phyloP scores from a whole-genome alignment of 176 grass and related monocot species.

The Elymus sibiricus region DNA sequence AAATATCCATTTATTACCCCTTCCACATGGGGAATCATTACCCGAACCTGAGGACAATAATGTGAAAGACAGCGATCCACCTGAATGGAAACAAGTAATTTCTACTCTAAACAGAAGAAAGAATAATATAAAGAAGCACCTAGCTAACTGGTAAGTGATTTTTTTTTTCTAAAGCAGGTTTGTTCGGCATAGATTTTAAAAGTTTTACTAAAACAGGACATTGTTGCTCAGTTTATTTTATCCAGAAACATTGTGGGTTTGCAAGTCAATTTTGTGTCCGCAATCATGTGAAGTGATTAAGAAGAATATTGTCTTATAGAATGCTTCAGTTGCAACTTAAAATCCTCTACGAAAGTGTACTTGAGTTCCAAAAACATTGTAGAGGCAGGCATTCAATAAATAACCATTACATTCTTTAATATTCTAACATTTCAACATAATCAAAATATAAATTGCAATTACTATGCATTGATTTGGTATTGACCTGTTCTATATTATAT shows the following conservation, averaged over 20 bases:
- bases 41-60: constrained; percentile 7
- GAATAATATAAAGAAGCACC: constrained; percentile 59
- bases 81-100: constrained; percentile 66
- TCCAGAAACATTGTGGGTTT: neutral
- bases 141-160: constrained; percentile 58
- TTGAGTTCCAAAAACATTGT: constrained; percentile 10
- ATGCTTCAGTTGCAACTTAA: neutral
- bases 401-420: neutral
- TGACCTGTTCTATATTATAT: neutral
- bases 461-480: constrained; percentile 5
- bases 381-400: neutral
- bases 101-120: constrained; percentile 55
- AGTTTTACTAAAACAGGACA: constrained; percentile 12
- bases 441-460: neutral
- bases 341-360: neutral
- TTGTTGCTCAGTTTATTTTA: constrained; percentile 1
- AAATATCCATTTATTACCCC: constrained; percentile 72
- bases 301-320: constrained; percentile 14
- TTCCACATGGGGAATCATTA: constrained; percentile 40
- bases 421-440: constrained; percentile 17
- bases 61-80: constrained; percentile 34
- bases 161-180: constrained; percentile 9
- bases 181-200: neutral
- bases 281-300: constrained; percentile 4
- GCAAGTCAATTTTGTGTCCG: neutral